Percentiles rank a stretch among this genome's conserved stretches.
Conservation (phyloP, 1,284 basidiomycete species). For the Chalciporus sp. region DNA sequence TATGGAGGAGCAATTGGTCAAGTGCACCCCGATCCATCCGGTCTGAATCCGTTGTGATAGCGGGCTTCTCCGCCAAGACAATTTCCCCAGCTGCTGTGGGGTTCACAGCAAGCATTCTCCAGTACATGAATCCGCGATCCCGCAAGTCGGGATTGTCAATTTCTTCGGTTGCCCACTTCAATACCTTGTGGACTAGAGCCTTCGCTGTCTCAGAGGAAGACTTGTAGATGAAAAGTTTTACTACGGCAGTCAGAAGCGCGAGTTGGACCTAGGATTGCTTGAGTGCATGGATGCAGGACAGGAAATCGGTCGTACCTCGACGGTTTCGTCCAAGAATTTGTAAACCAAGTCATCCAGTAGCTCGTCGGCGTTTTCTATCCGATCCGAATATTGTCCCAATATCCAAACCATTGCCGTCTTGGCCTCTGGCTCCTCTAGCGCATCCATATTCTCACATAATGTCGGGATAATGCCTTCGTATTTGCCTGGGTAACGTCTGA, state of each 20-base stretch:
- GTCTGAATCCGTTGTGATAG: constrained; percentile 98
- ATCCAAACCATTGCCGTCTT: constrained; percentile 99
- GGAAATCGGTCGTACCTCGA: constrained; percentile 60
- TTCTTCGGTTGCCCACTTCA: constrained; percentile 98
- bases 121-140: constrained; percentile 99
- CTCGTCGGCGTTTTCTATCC: constrained; percentile 96
- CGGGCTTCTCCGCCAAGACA: constrained; percentile 92
- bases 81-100: constrained; percentile 88
- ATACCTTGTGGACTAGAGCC: constrained; percentile 90
- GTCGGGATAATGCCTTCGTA: constrained; percentile 96
- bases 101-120: constrained; percentile 95
- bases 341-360: constrained; percentile 91
- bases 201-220: constrained; percentile 83
- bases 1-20: constrained; percentile 84
- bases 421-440: constrained; percentile 93
- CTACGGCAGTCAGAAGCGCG: constrained; percentile 91
- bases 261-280: constrained; percentile 79
- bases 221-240: constrained; percentile 97
- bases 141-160: constrained; percentile 96
- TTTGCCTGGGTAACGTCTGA: constrained; percentile 94
- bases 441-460: constrained; percentile 91
- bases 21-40: constrained; percentile 95
- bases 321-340: constrained; percentile 92
- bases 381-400: constrained; percentile 94
- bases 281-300: not conserved